phyloP scores from a whole-genome alignment of 345 rosid genomes.

The Aegle marmelos region DNA sequence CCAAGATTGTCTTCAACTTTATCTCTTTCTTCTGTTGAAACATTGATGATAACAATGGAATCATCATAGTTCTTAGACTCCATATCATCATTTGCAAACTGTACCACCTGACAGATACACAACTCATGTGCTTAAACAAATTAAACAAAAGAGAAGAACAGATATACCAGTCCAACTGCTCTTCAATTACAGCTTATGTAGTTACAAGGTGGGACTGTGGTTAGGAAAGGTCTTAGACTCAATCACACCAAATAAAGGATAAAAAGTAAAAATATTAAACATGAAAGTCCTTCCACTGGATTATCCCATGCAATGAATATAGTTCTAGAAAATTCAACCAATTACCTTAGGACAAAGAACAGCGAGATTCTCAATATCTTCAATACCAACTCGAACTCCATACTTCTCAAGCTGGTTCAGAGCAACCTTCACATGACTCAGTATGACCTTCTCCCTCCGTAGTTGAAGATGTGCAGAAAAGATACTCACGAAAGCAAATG shows the following conservation, averaged over 20 bases:
- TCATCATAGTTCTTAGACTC: constrained; percentile 33
- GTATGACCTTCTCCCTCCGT: constrained; percentile 34
- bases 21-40: constrained; percentile 31
- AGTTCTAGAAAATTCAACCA: not conserved
- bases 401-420: constrained; percentile 42
- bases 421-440: constrained; percentile 41
- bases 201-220: not conserved
- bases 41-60: constrained; percentile 50
- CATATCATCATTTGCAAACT: constrained; percentile 37
- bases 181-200: not conserved
- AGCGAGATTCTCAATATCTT: constrained; percentile 67
- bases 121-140: constrained; percentile 5
- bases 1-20: constrained; percentile 21
- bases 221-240: not conserved
- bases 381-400: constrained; percentile 46
- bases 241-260: not conserved
- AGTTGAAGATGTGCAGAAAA: constrained; percentile 46
- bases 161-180: not conserved
- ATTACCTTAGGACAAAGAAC: constrained; percentile 73
- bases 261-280: not conserved
- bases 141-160: not conserved
- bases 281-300: not conserved
- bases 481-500: constrained; percentile 62
- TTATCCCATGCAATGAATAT: not conserved
- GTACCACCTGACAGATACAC: constrained; percentile 55